Conservation (phyloP, 148 eudicot genomes). For the Rhododendron simsii region DNA sequence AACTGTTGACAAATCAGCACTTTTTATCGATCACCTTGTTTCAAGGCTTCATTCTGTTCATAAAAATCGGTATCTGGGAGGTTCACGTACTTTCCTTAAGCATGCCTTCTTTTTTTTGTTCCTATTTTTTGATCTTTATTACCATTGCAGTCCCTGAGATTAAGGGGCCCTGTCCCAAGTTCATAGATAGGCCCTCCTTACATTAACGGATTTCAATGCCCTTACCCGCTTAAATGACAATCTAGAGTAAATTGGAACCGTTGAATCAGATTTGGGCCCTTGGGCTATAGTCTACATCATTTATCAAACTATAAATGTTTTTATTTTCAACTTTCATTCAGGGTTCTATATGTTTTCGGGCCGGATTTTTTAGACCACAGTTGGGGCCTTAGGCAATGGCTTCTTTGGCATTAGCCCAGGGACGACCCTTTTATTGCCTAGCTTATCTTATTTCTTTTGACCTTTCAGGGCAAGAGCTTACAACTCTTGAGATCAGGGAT, state of each 20-base stretch:
- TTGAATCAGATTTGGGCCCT: neutral
- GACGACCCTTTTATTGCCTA: neutral
- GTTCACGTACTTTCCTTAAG: constrained; percentile 36
- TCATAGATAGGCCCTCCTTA: too few relatives aligned
- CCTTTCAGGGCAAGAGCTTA: constrained; percentile 67
- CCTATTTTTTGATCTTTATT: neutral
- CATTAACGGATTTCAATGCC: too few relatives aligned
- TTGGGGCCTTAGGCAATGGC: neutral
- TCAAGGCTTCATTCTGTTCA: constrained; percentile 70
- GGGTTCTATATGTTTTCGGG: neutral
- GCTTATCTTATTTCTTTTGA: constrained; percentile 5
- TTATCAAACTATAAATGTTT: neutral
- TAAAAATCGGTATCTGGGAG: constrained; percentile 78
- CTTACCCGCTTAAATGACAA: too few relatives aligned
- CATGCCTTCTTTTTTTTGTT: neutral
- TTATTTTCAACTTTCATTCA: neutral
- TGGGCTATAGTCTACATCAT: neutral
- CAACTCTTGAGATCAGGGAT: constrained; percentile 86
- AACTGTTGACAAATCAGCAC: constrained; percentile 69
- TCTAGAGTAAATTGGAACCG: neutral
- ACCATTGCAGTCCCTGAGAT: neutral
- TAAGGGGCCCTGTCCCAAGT: too few relatives aligned
- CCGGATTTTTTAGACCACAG: neutral
- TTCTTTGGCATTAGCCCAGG: neutral
- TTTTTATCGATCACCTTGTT: constrained; percentile 73